Percentiles rank a stretch among this genome's conserved stretches.
phyloP scores from a whole-genome alignment of 768 basidiomycete genomes.

The Paxillus ammoniavirescens region DNA sequence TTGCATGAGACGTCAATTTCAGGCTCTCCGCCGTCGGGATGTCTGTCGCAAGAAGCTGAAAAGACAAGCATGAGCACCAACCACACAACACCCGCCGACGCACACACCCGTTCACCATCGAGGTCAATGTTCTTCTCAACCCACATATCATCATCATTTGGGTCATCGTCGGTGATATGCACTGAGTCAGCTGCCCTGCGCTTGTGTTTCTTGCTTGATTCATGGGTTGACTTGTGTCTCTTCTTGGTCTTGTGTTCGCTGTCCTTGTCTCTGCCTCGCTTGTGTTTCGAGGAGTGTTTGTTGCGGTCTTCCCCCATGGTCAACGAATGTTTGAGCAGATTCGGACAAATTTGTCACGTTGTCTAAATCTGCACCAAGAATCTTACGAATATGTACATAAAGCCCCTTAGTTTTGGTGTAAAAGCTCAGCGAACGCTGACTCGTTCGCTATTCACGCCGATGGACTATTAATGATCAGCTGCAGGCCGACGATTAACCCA shows the following conservation, averaged over 20 bases:
- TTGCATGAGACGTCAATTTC: slow-evolving; percentile 61
- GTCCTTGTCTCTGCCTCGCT: slow-evolving; percentile 37
- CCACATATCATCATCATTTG: slow-evolving; percentile 52
- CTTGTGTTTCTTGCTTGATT: slow-evolving; percentile 36
- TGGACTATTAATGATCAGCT: background rate
- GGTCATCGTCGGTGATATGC: slow-evolving; percentile 66
- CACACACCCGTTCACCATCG: slow-evolving; percentile 69
- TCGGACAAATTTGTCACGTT: background rate
- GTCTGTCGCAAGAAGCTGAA: slow-evolving; percentile 61
- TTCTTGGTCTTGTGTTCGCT: slow-evolving; percentile 52
- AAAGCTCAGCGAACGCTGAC: background rate
- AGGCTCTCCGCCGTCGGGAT: slow-evolving; percentile 78
- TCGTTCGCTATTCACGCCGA: too few relatives aligned
- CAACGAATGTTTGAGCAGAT: background rate
- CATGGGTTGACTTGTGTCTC: slow-evolving; percentile 49
- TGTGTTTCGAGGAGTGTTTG: slow-evolving; percentile 21
- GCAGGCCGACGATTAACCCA: too few relatives aligned
- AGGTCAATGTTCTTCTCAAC: slow-evolving; percentile 83
- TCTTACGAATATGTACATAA: background rate
- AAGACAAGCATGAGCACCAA: slow-evolving; percentile 6
- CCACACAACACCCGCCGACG: background rate
- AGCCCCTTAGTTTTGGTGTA: background rate
- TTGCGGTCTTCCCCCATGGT: slow-evolving; percentile 23
- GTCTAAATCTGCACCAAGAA: background rate
- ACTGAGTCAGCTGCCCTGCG: slow-evolving; percentile 34